Conservation (phyloP, 2,329 filamentous ascomycete genomes). For the Fusarium metavorans region DNA sequence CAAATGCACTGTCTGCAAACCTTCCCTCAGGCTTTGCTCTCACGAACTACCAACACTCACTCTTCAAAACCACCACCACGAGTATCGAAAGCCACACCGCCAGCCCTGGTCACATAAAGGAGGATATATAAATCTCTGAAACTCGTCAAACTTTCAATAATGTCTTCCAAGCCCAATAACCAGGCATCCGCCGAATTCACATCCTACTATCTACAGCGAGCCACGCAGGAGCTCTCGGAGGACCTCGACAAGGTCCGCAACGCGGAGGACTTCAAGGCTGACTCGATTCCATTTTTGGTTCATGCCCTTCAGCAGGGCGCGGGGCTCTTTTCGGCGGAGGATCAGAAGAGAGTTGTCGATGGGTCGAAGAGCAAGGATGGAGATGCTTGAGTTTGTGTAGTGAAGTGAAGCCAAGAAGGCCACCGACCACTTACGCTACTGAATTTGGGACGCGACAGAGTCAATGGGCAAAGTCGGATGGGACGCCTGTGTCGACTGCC, state of each 20-base stretch:
- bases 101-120: too few species aligned
- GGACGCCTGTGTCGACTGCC: neutral
- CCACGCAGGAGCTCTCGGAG: conserved; percentile 78
- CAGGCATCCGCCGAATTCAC: conserved; percentile 61
- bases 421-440: neutral
- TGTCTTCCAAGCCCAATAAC: conserved; percentile 33
- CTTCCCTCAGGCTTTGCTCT: neutral
- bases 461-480: neutral
- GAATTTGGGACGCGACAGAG: neutral
- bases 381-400: conserved; percentile 16
- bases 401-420: neutral
- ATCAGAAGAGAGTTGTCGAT: conserved; percentile 49
- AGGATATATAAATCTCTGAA: too few species aligned
- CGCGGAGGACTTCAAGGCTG: conserved; percentile 77
- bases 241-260: conserved; percentile 77
- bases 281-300: conserved; percentile 74
- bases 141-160: neutral
- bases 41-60: neutral
- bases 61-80: neutral
- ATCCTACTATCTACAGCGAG: conserved; percentile 76
- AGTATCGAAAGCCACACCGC: neutral
- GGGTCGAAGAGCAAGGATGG: conserved; percentile 27
- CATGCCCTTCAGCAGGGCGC: conserved; percentile 77
- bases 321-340: conserved; percentile 64
- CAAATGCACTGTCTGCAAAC: neutral